phyloP scores from a whole-genome alignment of 1,284 basidiomycete species.

The Irpex lacteus region DNA sequence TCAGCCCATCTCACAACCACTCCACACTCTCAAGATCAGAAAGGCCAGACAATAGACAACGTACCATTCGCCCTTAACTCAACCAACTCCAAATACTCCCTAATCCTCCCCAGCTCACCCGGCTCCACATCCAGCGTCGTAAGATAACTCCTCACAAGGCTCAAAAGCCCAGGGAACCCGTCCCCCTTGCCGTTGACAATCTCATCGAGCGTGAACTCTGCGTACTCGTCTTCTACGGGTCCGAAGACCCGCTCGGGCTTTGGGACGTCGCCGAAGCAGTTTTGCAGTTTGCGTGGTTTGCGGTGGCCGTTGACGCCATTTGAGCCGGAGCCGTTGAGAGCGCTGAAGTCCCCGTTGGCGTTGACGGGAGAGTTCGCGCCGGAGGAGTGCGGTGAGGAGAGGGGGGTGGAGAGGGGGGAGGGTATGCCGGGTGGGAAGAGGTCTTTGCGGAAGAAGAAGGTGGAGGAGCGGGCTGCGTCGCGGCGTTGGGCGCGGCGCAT shows the following conservation, averaged over 20 bases:
- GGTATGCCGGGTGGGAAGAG: slow-evolving; percentile 61
- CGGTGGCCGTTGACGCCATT: slow-evolving; percentile 22
- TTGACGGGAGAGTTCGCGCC: slow-evolving; percentile 48
- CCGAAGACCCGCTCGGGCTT: slow-evolving; percentile 41
- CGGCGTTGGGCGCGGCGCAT: slow-evolving; percentile 89
- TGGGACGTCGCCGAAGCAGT: slow-evolving; percentile 65
- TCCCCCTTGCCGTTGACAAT: slow-evolving; percentile 88
- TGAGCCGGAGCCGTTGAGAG: too few species aligned
- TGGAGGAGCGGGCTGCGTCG: slow-evolving; percentile 71
- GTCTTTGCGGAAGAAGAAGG: slow-evolving; percentile 90
- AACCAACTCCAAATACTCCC: slow-evolving; percentile 80
- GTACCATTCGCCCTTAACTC: slow-evolving; percentile 77
- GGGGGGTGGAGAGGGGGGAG: slow-evolving; percentile 17
- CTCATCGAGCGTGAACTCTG: slow-evolving; percentile 90
- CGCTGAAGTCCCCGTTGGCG: slow-evolving; percentile 11
- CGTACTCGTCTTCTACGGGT: slow-evolving; percentile 81
- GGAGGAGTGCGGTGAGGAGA: slow-evolving; percentile 37
- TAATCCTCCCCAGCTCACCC: slow-evolving; percentile 63
- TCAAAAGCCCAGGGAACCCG: slow-evolving; percentile 83
- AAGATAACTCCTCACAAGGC: slow-evolving; percentile 84
- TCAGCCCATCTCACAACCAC: not conserved
- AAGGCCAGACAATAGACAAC: slow-evolving; percentile 21
- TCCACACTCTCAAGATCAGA: too few species aligned
- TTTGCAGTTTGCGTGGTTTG: slow-evolving; percentile 66
- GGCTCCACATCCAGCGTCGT: slow-evolving; percentile 83